Evolutionary conservation across 495 filamentous ascomycete species (phyloP).

Genomic region (Xylaria curta): DNA sequence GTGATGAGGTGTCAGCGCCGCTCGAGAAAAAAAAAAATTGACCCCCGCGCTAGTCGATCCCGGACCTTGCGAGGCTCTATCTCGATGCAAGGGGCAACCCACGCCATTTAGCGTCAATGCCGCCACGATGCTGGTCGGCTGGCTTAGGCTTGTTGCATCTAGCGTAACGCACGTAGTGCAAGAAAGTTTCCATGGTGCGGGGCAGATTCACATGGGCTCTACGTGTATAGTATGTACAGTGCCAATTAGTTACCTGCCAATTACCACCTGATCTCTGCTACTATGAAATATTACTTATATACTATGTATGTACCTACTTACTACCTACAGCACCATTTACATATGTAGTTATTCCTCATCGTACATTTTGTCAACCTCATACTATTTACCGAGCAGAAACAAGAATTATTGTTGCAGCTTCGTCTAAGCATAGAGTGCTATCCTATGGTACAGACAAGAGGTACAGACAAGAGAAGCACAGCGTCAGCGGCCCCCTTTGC

Average conservation of each 20-base stretch:
- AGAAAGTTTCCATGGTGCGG: not conserved
- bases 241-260: no score
- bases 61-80: not conserved
- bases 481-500: not conserved
- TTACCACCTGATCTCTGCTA: no score
- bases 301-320: no score
- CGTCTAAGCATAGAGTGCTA: not conserved
- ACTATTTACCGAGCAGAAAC: no score
- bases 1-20: not conserved
- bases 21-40: conserved; percentile 15
- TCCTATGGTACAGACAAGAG: not conserved
- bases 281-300: no score
- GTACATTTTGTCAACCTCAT: not conserved
- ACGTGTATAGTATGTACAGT: not conserved
- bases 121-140: conserved; percentile 1
- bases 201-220: conserved; percentile 8
- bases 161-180: not conserved
- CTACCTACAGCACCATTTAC: no score
- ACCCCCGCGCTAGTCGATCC: conserved; percentile 18
- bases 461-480: not conserved
- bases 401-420: not conserved
- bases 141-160: not conserved
- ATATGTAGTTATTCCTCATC: no score
- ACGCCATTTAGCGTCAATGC: conserved; percentile 7
- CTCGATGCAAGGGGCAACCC: not conserved